Evolutionary conservation across 208 protist genomes (phyloP).

Genomic region (Naegleria lovaniensis): DNA sequence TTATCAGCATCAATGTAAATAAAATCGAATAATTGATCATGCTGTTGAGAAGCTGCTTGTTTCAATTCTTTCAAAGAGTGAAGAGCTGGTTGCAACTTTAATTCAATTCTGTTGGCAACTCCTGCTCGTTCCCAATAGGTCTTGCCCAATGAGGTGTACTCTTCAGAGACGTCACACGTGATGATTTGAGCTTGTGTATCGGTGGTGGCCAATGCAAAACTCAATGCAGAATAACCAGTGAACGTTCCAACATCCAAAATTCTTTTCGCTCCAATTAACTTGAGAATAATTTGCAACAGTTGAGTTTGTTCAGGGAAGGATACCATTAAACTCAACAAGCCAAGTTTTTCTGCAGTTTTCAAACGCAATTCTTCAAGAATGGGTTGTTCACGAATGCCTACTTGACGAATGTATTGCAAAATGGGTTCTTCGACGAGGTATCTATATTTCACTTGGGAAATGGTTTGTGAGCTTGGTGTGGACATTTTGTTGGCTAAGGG

Average conservation of each 20-base stretch:
- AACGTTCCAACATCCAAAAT: slow-evolving; percentile 56
- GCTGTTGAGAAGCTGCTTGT: slow-evolving; percentile 31
- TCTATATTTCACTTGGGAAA: background rate
- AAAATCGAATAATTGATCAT: slow-evolving; percentile 47
- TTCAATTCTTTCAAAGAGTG: slow-evolving; percentile 46
- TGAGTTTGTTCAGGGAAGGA: background rate
- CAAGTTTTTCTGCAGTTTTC: background rate
- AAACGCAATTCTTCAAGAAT: background rate
- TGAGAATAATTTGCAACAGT: background rate
- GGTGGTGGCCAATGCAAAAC: slow-evolving; percentile 39
- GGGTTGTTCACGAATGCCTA: background rate
- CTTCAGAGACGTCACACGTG: slow-evolving; percentile 50
- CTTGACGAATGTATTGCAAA: background rate
- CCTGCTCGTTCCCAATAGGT: slow-evolving; percentile 47
- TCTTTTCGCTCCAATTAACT: background rate
- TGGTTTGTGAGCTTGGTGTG: background rate
- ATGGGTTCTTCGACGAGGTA: background rate
- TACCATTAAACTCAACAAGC: background rate
- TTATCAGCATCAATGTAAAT: slow-evolving; percentile 65
- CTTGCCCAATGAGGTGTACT: slow-evolving; percentile 44
- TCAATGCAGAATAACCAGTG: slow-evolving; percentile 51
- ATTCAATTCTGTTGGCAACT: slow-evolving; percentile 54
- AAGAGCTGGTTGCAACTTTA: slow-evolving; percentile 44
- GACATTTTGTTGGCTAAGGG: too few species aligned
- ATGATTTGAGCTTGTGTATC: slow-evolving; percentile 45